Conservation (phyloP, 306 rosid genomes). For the Arachis hypogaea region DNA sequence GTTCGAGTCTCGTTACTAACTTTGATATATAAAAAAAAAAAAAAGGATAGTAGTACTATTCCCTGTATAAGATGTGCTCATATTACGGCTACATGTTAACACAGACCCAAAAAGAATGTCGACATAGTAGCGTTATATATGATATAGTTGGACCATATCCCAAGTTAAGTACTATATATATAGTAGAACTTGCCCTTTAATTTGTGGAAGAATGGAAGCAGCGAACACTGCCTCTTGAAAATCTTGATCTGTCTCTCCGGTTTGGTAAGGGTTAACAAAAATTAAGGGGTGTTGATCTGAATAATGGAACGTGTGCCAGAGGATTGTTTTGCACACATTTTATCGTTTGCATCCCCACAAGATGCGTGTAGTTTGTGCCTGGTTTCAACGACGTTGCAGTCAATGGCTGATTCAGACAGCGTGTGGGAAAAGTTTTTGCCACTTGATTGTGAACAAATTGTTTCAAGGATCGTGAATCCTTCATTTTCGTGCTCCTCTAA, state of each 20-base stretch:
- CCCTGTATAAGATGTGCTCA: constrained; percentile 27
- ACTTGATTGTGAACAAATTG: constrained; percentile 35
- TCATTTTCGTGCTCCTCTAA: constrained; percentile 45
- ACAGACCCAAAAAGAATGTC: constrained; percentile 42
- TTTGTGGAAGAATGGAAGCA: no score
- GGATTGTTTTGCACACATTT: constrained; percentile 61
- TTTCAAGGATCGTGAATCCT: constrained; percentile 50
- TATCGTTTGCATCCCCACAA: constrained; percentile 55
- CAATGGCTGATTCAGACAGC: constrained; percentile 51
- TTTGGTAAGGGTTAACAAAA: no score
- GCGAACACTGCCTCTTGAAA: neutral
- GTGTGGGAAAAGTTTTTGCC: constrained; percentile 65
- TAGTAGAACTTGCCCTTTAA: neutral
- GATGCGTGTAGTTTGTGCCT: constrained; percentile 51
- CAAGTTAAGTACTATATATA: neutral
- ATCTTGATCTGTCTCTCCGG: neutral
- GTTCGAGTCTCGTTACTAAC: no score
- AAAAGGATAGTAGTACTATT: neutral
- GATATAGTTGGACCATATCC: constrained; percentile 14
- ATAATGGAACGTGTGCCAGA: constrained; percentile 49
- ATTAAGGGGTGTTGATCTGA: neutral
- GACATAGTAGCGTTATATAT: constrained; percentile 49
- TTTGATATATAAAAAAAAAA: neutral
- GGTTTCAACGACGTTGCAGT: constrained; percentile 35
- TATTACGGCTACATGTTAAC: constrained; percentile 46